Percentiles rank a stretch among this genome's conserved stretches.
Conservation (phyloP, 305 asterid genomes). For the Rubia occidens region DNA sequence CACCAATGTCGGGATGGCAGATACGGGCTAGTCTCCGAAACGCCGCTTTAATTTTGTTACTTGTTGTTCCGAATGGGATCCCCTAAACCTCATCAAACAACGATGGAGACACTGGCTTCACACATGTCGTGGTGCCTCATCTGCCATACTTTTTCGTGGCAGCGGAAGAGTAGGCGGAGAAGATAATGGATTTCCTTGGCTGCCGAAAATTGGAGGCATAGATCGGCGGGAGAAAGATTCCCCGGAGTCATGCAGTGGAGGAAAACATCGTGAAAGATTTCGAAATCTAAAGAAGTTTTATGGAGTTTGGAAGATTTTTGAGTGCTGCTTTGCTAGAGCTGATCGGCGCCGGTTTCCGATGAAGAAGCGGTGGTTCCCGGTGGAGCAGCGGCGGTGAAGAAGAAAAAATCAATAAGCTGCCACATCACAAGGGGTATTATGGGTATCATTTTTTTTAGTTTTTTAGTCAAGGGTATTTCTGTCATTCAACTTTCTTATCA, state of each 20-base stretch:
- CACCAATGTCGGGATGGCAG: slow-evolving; percentile 42
- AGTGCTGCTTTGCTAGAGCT: not conserved
- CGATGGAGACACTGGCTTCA: slow-evolving; percentile 13
- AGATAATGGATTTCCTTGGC: slow-evolving; percentile 5
- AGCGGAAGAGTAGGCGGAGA: slow-evolving; percentile 16
- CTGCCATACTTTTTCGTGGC: slow-evolving; percentile 10
- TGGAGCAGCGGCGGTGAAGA: too few species aligned
- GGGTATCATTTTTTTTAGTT: too few species aligned
- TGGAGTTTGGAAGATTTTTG: not conserved
- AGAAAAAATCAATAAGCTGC: too few species aligned
- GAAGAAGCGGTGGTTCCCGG: too few species aligned
- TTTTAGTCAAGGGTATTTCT: too few species aligned
- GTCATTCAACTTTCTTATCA: too few species aligned
- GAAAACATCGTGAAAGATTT: slow-evolving; percentile 9
- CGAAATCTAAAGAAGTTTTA: not conserved
- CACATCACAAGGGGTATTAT: too few species aligned
- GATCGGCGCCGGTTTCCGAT: too few species aligned
- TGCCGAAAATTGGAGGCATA: slow-evolving; percentile 19
- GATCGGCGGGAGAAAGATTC: slow-evolving; percentile 9
- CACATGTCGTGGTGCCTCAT: not conserved
- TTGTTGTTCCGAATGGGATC: slow-evolving; percentile 26
- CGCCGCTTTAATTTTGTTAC: slow-evolving; percentile 35
- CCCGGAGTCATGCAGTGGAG: slow-evolving; percentile 21
- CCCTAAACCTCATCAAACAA: slow-evolving; percentile 38
- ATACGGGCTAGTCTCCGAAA: slow-evolving; percentile 30